phyloP scores from a whole-genome alignment of 2,329 filamentous ascomycete genomes.

The Epichloe bromicola region DNA sequence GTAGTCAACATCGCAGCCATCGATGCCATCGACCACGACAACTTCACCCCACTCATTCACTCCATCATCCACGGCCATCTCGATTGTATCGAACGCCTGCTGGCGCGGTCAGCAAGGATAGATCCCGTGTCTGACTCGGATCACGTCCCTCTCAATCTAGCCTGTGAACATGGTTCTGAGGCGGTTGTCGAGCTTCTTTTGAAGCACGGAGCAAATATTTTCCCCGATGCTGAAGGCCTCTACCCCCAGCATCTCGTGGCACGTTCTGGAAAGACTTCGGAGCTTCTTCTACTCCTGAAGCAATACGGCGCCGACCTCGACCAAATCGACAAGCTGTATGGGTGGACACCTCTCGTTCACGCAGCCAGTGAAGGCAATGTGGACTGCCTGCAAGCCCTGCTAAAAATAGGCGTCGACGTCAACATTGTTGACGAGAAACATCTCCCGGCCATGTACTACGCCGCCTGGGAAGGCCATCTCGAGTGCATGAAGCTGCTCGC shows the following conservation, averaged over 20 bases:
- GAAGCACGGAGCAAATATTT: conserved; percentile 63
- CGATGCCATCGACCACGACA: conserved; percentile 85
- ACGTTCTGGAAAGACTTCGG: conserved; percentile 68
- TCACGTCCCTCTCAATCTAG: conserved; percentile 86
- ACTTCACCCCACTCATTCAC: conserved; percentile 92
- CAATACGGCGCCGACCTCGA: conserved; percentile 81
- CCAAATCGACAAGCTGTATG: conserved; percentile 88
- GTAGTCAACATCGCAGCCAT: conserved; percentile 62
- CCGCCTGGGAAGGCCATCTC: conserved; percentile 92
- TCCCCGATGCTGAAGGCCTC: conserved; percentile 91
- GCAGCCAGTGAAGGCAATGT: conserved; percentile 94
- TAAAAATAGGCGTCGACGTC: conserved; percentile 66
- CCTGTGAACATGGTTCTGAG: conserved; percentile 83
- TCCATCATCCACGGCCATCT: conserved; percentile 82
- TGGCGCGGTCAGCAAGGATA: conserved; percentile 68
- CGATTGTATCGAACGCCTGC: conserved; percentile 64
- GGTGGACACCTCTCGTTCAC: conserved; percentile 94
- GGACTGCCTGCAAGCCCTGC: conserved; percentile 67
- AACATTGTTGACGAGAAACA: conserved; percentile 83
- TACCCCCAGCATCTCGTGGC: conserved; percentile 97
- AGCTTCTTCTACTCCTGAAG: conserved; percentile 68
- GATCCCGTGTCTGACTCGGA: conserved; percentile 78
- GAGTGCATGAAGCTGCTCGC: conserved; percentile 86
- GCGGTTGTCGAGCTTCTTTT: conserved; percentile 77
- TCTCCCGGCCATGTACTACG: conserved; percentile 93